These are phyloP conservation scores for Allomyces javanicus DNA, from an alignment of 192 early-diverging fungal genomes.

Conservation along the genomic window DNA sequence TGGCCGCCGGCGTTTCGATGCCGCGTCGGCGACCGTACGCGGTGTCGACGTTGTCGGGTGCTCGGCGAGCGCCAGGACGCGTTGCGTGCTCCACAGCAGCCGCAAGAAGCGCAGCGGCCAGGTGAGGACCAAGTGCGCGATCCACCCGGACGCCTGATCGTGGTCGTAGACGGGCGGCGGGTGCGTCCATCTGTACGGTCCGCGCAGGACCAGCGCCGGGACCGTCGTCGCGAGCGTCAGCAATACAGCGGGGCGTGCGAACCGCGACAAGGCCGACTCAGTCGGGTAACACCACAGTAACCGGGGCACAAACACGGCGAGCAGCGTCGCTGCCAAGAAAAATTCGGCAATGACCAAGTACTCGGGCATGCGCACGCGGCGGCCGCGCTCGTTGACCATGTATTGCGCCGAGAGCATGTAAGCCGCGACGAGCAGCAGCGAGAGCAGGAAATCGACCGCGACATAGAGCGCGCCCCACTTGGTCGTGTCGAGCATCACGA, in stretches of 20 bases:
- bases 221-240: background rate
- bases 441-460: background rate
- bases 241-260: background rate
- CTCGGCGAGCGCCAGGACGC: background rate
- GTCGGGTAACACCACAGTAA: background rate
- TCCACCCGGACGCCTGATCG: background rate
- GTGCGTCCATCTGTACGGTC: background rate
- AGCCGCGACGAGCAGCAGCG: background rate
- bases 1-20: too few species aligned
- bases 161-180: background rate
- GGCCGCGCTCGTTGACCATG: background rate
- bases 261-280: background rate
- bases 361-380: background rate
- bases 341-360: background rate
- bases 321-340: background rate
- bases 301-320: background rate
- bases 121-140: background rate
- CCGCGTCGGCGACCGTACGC: too few species aligned
- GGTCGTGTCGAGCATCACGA: background rate
- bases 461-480: background rate
- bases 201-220: background rate
- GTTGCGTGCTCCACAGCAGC: background rate
- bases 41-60: too few species aligned
- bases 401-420: background rate
- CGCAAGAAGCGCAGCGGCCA: background rate